Percentiles rank a stretch among this genome's conserved stretches.
Conservation (phyloP, 2,329 filamentous ascomycete species). For the Stemphylium beticola region DNA sequence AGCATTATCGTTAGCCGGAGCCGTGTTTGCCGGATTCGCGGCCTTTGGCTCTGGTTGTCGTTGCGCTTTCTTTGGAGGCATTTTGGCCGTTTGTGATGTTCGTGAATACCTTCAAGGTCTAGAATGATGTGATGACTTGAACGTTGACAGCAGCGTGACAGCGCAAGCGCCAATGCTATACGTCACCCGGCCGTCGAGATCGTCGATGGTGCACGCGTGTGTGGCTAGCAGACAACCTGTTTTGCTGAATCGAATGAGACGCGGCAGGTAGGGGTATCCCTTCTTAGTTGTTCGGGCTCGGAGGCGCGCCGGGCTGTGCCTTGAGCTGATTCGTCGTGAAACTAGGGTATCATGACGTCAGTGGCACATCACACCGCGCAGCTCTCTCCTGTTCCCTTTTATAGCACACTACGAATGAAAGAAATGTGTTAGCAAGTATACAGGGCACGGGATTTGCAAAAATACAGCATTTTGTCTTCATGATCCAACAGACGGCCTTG, state of each 20-base stretch:
- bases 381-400: background rate
- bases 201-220: slow-evolving; percentile 1
- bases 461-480: no score
- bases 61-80: slow-evolving; percentile 13
- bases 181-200: slow-evolving; percentile 8
- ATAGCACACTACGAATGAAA: background rate
- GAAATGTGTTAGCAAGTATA: background rate
- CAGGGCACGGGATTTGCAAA: background rate
- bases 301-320: background rate
- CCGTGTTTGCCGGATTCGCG: slow-evolving; percentile 5
- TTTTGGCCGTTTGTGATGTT: background rate
- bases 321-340: background rate
- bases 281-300: background rate
- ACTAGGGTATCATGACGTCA: slow-evolving; percentile 9
- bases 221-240: slow-evolving; percentile 12
- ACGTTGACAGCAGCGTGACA: slow-evolving; percentile 2
- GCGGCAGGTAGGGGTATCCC: slow-evolving; percentile 1
- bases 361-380: background rate
- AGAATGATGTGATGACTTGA: slow-evolving; percentile 6
- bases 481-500: no score
- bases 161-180: slow-evolving; percentile 4
- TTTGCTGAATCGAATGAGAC: background rate
- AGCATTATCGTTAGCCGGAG: slow-evolving; percentile 16
- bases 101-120: background rate
- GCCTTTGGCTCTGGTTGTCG: slow-evolving; percentile 14